Conservation (phyloP, 768 basidiomycete genomes). For the Trametopsis cervina region DNA sequence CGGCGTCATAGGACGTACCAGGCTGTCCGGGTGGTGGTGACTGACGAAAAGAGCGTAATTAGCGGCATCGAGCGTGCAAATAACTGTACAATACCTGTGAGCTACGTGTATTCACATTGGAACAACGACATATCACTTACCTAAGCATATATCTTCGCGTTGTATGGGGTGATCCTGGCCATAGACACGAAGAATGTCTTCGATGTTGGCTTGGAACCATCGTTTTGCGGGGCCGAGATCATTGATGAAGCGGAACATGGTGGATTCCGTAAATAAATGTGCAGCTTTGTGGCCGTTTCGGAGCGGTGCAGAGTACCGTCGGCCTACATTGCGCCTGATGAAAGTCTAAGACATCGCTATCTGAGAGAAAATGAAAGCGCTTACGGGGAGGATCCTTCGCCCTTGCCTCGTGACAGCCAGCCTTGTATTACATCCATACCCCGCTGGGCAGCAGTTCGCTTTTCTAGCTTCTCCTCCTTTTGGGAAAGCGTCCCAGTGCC, state of each 20-base stretch:
- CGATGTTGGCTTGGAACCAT: conserved; percentile 70
- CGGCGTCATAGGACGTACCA: conserved; percentile 22
- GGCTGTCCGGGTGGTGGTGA: conserved; percentile 57
- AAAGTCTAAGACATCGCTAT: not conserved
- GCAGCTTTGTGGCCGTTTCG: conserved; percentile 61
- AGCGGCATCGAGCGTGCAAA: conserved; percentile 63
- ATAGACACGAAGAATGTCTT: conserved; percentile 53
- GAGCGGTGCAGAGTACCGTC: conserved; percentile 54
- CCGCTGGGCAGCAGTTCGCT: conserved; percentile 51
- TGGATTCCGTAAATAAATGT: conserved; percentile 61
- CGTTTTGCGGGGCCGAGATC: conserved; percentile 54
- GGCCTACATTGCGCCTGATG: conserved; percentile 36
- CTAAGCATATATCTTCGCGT: conserved; percentile 29
- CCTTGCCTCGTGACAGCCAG: conserved; percentile 33
- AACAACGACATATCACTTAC: conserved; percentile 19
- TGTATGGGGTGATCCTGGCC: conserved; percentile 29
- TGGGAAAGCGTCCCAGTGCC: conserved; percentile 40
- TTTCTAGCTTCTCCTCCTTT: conserved; percentile 32
- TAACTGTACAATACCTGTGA: conserved; percentile 30
- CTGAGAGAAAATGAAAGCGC: not conserved
- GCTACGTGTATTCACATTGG: not conserved
- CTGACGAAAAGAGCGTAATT: conserved; percentile 75
- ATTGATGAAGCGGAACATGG: conserved; percentile 61
- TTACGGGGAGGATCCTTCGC: conserved; percentile 18
- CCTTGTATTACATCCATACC: conserved; percentile 48